Evolutionary conservation across 371 early-diverging fungal genomes (phyloP), one percentile per base, ranked within the genome.

Genomic region (Smittium culicis): DNA sequence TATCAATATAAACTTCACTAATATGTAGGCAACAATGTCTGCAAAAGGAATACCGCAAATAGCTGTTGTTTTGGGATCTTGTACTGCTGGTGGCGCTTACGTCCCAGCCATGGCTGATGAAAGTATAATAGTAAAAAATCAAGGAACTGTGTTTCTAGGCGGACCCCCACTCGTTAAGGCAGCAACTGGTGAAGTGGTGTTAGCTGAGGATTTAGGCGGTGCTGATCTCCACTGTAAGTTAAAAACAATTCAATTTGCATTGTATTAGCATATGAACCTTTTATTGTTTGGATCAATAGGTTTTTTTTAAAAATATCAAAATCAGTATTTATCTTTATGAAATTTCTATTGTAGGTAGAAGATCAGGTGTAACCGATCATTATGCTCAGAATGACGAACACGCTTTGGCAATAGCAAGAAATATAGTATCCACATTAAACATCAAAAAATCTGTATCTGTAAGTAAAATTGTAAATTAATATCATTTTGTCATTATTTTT

Each of bases 31-130:
- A 64, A 92, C 81, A 67, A 87, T 98, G 91, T 94, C 94, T 2
- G 82, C 88, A 8, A 77, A 75, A 74, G 91, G 91, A 35, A 93
- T 94, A 63, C 93, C 94, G 58, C 94, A 96, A 79, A 87, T 98
- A 61, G 96, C 98, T 34, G 91, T 94, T 59, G 98, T 98, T 14
- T 82, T 98, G 83, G 98, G 98, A 14, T 92, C 92, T 8, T 98
- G 96, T 82, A 95, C 96, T n/a, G 98, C 98, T 29, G 98, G 93
- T 72, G 97, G 98, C 68, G 98, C 98, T 5, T 98, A 98, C 75
- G 95, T 96, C 25, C 98, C 98, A 54, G 96, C 96, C 32, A 98
- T 98, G 98, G 92, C 96, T 25, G 97, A 96, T 70, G 96, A 98
- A 79, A 90, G 89, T 79, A 88, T 98, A 68, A 98, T 98, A 77